Percentiles rank a stretch among this genome's conserved stretches.
Evolutionary conservation across 768 basidiomycete species (phyloP).

Genomic region (Lactarius sanguifluus): DNA sequence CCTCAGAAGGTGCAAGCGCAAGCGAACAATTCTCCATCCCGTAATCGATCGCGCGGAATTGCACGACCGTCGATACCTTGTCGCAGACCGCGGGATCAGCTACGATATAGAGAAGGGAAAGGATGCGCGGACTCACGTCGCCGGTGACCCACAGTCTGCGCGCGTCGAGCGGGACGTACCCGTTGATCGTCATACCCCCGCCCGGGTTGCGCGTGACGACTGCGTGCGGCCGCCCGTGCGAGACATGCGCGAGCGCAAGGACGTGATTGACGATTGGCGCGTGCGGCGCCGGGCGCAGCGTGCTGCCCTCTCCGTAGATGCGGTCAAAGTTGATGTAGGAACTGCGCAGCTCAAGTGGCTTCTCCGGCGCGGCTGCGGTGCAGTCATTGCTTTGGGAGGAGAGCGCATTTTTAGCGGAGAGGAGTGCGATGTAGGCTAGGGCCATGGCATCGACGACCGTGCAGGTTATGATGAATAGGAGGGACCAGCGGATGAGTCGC

Average conservation of each 20-base stretch:
- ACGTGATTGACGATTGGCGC: conserved; percentile 10
- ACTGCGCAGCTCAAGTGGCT: conserved; percentile 2
- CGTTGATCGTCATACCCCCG: conserved; percentile 1
- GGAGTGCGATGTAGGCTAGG: neutral
- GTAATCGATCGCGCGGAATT: conserved; percentile 21
- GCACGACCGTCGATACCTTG: conserved; percentile 17
- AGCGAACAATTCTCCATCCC: conserved; percentile 20
- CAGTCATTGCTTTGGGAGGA: neutral
- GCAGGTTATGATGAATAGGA: neutral
- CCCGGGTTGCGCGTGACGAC: neutral
- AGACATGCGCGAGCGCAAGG: conserved; percentile 1
- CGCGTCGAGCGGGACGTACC: conserved; percentile 11
- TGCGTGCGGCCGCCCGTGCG: neutral
- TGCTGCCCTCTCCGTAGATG: conserved; percentile 4
- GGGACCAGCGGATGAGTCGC: conserved; percentile 2
- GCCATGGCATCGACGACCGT: neutral
- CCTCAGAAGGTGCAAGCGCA: neutral
- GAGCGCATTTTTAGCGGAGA: neutral
- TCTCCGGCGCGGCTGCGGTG: neutral
- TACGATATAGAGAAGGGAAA: neutral
- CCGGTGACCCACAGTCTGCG: conserved; percentile 1
- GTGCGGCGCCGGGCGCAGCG: conserved; percentile 6
- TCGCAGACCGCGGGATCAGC: too few relatives aligned
- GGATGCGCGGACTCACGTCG: neutral
- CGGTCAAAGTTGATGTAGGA: conserved; percentile 12